Percentiles rank a stretch among this genome's conserved stretches.
Conservation (phyloP, 352 stramenopile species). For the Globisporangium okanoganense region DNA sequence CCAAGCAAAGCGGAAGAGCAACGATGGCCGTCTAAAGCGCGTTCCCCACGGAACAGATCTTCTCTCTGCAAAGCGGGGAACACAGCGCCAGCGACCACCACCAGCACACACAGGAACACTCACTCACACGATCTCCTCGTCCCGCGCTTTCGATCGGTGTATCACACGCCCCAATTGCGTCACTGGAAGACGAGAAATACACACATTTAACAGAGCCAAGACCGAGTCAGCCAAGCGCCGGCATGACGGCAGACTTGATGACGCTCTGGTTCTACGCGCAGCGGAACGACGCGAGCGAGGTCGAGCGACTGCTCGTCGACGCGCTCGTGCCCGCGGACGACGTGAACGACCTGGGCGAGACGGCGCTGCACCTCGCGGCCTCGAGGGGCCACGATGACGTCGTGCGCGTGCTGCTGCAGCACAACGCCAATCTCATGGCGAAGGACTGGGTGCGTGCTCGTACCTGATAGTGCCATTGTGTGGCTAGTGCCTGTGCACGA, state of each 20-base stretch:
- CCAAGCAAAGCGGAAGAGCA: neutral
- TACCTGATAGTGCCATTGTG: neutral
- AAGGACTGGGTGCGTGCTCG: slow-evolving; percentile 55
- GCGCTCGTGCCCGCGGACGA: slow-evolving; percentile 44
- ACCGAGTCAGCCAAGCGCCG: no score
- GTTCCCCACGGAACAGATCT: slow-evolving; percentile 6
- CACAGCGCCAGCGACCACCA: neutral
- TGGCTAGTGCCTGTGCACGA: neutral
- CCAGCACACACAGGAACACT: neutral
- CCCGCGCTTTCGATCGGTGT: slow-evolving; percentile 2
- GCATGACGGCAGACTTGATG: slow-evolving; percentile 1
- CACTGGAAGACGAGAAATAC: slow-evolving; percentile 5
- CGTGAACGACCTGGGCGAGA: slow-evolving; percentile 67
- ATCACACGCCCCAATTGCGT: neutral
- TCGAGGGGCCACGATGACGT: slow-evolving; percentile 46
- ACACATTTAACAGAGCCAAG: neutral
- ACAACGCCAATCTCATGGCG: slow-evolving; percentile 44
- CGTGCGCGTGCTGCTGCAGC: slow-evolving; percentile 48
- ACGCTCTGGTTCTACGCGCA: slow-evolving; percentile 9
- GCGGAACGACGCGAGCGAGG: neutral
- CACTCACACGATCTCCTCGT: neutral
- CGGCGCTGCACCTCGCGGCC: slow-evolving; percentile 68
- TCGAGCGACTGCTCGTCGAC: slow-evolving; percentile 21
- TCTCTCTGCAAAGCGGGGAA: slow-evolving; percentile 8
- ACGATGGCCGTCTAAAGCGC: slow-evolving; percentile 4